Conservation (phyloP, 306 rosid species). For the Castanea mollissima region DNA sequence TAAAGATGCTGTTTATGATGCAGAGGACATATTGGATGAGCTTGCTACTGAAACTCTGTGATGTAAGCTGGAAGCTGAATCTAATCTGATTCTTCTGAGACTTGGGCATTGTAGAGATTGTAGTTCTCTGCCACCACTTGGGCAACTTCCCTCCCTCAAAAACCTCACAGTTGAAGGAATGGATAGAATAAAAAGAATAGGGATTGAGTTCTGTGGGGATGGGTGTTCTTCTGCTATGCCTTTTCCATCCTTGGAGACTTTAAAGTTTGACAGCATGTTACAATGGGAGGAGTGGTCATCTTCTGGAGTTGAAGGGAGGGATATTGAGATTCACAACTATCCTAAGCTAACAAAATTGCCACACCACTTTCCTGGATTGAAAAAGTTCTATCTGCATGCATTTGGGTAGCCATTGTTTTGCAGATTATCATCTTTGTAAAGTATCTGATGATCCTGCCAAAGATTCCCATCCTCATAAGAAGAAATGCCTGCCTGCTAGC, state of each 20-base stretch:
- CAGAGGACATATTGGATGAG: constrained; percentile 36
- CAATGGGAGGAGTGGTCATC: constrained; percentile 33
- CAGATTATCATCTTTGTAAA: neutral
- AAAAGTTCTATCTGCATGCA: neutral
- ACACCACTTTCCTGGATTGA: constrained; percentile 22
- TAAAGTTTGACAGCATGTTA: constrained; percentile 27
- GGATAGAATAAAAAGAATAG: constrained; percentile 13
- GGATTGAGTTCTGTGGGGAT: constrained; percentile 22
- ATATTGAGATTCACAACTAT: constrained; percentile 26
- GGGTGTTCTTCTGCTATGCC: constrained; percentile 5
- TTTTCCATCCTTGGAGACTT: constrained; percentile 26
- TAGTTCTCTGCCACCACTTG: constrained; percentile 29
- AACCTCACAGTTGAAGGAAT: constrained; percentile 31
- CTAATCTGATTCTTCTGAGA: constrained; percentile 10
- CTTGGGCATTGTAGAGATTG: constrained; percentile 20
- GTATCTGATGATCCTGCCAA: too few species aligned
- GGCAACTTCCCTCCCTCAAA: constrained; percentile 29
- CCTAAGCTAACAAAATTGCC: constrained; percentile 28
- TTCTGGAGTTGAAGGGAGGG: constrained; percentile 26
- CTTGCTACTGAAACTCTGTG: constrained; percentile 24
- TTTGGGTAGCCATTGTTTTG: neutral
- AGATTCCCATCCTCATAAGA: too few species aligned
- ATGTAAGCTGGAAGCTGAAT: constrained; percentile 19
- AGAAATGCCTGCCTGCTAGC: too few species aligned
- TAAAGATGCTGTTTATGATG: constrained; percentile 27